Conservation (phyloP, 257 asterid species). For the Craterostigma plantagineum region DNA sequence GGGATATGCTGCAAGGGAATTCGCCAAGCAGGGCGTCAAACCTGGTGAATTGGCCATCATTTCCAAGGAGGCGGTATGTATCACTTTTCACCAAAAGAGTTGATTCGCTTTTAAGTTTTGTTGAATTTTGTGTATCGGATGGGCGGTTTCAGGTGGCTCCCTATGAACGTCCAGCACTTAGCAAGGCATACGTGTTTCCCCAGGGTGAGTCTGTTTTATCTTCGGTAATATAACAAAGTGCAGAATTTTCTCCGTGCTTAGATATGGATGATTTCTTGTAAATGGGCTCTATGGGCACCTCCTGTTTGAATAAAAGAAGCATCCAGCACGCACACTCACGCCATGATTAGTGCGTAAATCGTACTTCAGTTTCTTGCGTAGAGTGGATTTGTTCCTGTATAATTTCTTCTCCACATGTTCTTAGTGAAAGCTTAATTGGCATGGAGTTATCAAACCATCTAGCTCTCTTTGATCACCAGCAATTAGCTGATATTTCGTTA, state of each 20-base stretch:
- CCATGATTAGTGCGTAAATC: no score
- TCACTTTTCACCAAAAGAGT: not conserved
- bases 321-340: no score
- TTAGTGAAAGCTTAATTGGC: no score
- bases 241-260: not conserved
- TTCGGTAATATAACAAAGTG: not conserved
- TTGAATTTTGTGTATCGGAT: constrained; percentile 1
- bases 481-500: not conserved
- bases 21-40: constrained; percentile 40
- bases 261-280: not conserved
- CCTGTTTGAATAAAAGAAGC: no score
- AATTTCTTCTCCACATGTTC: no score
- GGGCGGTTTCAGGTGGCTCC: constrained; percentile 45
- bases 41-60: constrained; percentile 29
- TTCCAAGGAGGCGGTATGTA: constrained; percentile 77
- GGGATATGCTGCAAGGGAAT: constrained; percentile 89
- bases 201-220: constrained; percentile 49
- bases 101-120: not conserved
- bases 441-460: no score
- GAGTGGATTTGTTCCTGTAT: no score
- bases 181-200: constrained; percentile 89
- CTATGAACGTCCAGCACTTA: constrained; percentile 28
- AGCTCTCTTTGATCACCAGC: no score
- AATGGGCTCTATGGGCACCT: not conserved
- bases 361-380: no score